A percentile compares a stretch with the other conserved stretches of the same genome.
Evolutionary conservation across 2,329 filamentous ascomycete genomes (phyloP).

Genomic region (Fusarium lyarnte): DNA sequence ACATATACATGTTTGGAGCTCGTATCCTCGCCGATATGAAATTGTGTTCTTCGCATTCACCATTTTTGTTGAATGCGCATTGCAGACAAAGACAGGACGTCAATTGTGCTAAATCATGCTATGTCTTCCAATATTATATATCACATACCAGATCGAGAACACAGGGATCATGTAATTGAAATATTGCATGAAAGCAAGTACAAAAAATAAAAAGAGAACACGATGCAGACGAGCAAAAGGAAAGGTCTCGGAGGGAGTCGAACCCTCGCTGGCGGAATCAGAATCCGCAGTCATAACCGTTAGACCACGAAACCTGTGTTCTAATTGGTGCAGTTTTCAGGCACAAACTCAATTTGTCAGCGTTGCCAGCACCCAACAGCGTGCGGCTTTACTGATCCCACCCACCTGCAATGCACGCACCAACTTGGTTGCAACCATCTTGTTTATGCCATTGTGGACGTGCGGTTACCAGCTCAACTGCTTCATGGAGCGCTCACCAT

Average conservation of each 20-base stretch:
- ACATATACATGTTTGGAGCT: accelerated
- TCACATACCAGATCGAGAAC: accelerated
- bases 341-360: accelerated
- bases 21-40: accelerated
- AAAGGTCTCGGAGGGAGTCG: not conserved
- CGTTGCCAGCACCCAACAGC: accelerated
- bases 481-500: not conserved
- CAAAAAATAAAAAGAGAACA: accelerated
- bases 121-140: accelerated
- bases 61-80: not conserved
- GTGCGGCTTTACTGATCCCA: not conserved
- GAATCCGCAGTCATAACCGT: constrained; percentile 1
- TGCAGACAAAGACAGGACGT: not conserved
- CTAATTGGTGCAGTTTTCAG: not conserved
- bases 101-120: not conserved
- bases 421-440: not conserved
- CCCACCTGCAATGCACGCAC: not conserved
- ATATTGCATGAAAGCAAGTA: accelerated
- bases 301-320: not conserved
- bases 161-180: accelerated
- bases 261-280: constrained; percentile 1
- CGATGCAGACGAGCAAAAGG: not conserved
- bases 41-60: no score
- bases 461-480: not conserved
- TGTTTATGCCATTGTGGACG: accelerated